Evolutionary conservation across 2,329 filamentous ascomycete species (phyloP).

Genomic region (Clarireedia sp.): DNA sequence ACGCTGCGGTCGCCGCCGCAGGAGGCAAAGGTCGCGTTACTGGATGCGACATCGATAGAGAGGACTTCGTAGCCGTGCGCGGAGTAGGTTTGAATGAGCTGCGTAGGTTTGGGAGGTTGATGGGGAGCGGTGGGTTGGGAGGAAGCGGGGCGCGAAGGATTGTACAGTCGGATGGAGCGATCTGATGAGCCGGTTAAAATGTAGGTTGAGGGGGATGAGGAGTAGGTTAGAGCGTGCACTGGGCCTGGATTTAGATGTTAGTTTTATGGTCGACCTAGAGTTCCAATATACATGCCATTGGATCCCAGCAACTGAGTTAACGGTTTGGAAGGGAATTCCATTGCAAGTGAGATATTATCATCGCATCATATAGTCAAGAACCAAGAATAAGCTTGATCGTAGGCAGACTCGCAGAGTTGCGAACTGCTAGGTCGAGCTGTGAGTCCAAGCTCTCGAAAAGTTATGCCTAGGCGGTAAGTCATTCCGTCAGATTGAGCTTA

Average conservation of each 20-base stretch:
- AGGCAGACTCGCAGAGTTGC: too few relatives aligned
- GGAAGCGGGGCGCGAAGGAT: slow-evolving; percentile 49
- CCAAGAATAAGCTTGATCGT: too few relatives aligned
- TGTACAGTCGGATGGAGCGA: slow-evolving; percentile 79
- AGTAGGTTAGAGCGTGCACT: slow-evolving; percentile 66
- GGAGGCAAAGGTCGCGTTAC: slow-evolving; percentile 83
- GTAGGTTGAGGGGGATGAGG: slow-evolving; percentile 63
- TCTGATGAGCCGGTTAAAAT: slow-evolving; percentile 82
- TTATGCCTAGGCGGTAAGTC: too few relatives aligned
- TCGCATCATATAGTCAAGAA: neutral
- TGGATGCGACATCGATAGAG: slow-evolving; percentile 61
- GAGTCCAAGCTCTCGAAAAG: too few relatives aligned
- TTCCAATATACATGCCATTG: slow-evolving; percentile 39
- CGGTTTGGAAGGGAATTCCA: slow-evolving; percentile 38
- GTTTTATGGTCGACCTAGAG: neutral
- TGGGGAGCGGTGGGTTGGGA: slow-evolving; percentile 32
- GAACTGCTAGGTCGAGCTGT: too few relatives aligned
- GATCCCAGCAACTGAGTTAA: slow-evolving; percentile 50
- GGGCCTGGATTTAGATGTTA: slow-evolving; percentile 42
- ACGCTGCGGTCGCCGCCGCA: slow-evolving; percentile 83
- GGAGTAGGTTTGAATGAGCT: slow-evolving; percentile 77
- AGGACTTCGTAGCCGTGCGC: slow-evolving; percentile 91
- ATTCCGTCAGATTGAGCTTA: too few relatives aligned
- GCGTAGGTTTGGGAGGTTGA: slow-evolving; percentile 31
- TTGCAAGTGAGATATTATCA: slow-evolving; percentile 13